A percentile compares a stretch with the other conserved stretches of the same genome.
Evolutionary conservation across 1,284 basidiomycete genomes (phyloP).

Genomic region (Fomitopsis palustris): DNA sequence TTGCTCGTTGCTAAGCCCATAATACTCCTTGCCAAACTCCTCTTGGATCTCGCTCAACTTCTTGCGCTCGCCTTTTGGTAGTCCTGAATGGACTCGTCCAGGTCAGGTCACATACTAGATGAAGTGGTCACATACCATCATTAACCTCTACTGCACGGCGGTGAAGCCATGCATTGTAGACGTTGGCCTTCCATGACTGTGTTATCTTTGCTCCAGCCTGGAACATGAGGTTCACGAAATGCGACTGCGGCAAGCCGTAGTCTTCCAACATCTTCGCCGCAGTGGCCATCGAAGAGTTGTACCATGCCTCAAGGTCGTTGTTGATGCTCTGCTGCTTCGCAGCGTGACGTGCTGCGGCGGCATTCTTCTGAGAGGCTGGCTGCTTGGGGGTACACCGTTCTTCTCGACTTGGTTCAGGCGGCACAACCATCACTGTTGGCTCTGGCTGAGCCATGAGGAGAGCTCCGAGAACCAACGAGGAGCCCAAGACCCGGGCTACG

Average conservation of each 20-base stretch:
- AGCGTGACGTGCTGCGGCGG: background rate
- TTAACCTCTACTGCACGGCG: background rate
- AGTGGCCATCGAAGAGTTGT: background rate
- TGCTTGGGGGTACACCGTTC: no score
- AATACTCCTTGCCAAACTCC: background rate
- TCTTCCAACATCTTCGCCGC: background rate
- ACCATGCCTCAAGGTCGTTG: background rate
- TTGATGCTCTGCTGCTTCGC: background rate
- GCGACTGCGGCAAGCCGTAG: background rate
- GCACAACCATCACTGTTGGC: no score
- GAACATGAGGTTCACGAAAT: background rate
- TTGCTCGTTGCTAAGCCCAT: background rate
- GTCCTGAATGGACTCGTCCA: background rate
- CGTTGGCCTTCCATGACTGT: background rate
- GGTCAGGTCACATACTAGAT: no score
- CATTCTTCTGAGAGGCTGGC: no score
- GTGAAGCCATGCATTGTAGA: background rate
- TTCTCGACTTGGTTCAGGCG: no score
- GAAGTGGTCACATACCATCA: background rate
- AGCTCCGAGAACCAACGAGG: no score
- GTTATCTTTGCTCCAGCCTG: background rate
- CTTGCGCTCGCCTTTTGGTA: background rate
- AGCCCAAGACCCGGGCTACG: no score
- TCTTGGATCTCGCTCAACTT: background rate
- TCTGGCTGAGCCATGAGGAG: no score